Conservation (phyloP, 1,284 basidiomycete genomes). For the Trichosporon faecale region DNA sequence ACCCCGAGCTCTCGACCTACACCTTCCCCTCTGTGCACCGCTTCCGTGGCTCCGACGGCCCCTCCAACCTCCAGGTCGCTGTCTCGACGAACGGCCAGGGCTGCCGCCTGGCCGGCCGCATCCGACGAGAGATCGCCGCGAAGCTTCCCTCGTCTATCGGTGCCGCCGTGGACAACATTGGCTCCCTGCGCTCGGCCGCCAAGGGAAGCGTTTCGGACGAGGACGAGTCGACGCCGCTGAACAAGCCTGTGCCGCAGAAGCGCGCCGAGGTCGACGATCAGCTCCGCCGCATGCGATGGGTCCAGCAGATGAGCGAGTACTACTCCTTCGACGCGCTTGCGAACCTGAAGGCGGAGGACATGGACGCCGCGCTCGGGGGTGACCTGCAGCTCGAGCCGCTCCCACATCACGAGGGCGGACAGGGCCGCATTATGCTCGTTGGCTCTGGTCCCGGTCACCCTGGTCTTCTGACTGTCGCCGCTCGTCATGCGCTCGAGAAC, state of each 20-base stretch:
- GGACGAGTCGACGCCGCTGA: constrained; percentile 66
- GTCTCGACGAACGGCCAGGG: constrained; percentile 90
- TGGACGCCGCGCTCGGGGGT: constrained; percentile 60
- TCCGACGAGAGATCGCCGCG: constrained; percentile 78
- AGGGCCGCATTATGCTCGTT: constrained; percentile 77
- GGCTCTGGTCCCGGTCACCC: constrained; percentile 95
- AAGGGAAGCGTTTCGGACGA: constrained; percentile 52
- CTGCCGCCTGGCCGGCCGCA: constrained; percentile 75
- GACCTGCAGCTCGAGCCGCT: constrained; percentile 20
- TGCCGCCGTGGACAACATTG: constrained; percentile 72
- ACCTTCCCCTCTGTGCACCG: constrained; percentile 84
- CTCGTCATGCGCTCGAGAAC: constrained; percentile 70
- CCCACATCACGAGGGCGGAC: constrained; percentile 42
- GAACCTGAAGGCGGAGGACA: constrained; percentile 64
- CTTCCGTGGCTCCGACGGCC: constrained; percentile 56
- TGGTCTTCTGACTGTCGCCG: constrained; percentile 81
- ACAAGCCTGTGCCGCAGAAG: constrained; percentile 71
- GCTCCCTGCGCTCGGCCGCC: constrained; percentile 65
- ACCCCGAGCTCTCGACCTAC: constrained; percentile 82
- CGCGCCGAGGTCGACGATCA: constrained; percentile 17
- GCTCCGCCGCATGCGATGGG: constrained; percentile 75
- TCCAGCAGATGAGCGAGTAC: constrained; percentile 88
- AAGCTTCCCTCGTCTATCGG: constrained; percentile 73
- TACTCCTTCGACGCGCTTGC: constrained; percentile 82
- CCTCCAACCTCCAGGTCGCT: constrained; percentile 73